Conservation (phyloP, 345 rosid species). For the Rhodamnia rubescens region DNA sequence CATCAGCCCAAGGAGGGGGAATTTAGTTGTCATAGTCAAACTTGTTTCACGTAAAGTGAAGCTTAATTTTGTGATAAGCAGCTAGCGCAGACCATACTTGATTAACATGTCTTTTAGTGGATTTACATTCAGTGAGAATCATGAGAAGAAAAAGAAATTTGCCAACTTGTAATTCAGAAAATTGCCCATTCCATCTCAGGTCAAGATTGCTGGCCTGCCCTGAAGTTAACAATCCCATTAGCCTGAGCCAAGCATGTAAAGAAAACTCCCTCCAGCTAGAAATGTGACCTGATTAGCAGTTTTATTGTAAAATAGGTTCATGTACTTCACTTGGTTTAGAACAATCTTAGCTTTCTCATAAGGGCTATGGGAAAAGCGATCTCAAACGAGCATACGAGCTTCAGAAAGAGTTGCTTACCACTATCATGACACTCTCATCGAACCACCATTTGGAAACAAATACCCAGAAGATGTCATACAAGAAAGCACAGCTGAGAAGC, state of each 20-base stretch:
- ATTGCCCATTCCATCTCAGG: not conserved
- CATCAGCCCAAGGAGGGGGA: not conserved
- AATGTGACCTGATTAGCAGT: not conserved
- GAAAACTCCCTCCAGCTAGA: not conserved
- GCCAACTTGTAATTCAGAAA: not conserved
- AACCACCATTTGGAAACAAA: constrained; percentile 93
- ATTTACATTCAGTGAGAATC: not conserved
- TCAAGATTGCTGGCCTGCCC: not conserved
- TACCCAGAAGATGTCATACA: constrained; percentile 99
- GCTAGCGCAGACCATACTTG: not conserved
- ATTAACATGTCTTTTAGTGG: not conserved
- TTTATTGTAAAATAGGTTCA: not conserved
- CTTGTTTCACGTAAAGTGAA: not conserved
- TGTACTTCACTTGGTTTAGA: not conserved
- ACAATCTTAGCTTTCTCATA: not conserved
- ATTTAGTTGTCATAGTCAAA: not conserved
- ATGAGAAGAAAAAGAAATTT: not conserved
- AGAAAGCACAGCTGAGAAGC: constrained; percentile 88
- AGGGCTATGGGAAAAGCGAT: not conserved
- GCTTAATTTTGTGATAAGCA: not conserved
- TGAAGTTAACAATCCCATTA: not conserved
- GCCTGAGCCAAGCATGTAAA: not conserved
- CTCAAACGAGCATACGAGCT: not conserved
- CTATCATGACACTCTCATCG: constrained; percentile 98
- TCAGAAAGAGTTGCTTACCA: constrained; percentile 37